Evolutionary conservation across 768 basidiomycete species (phyloP), one percentile per base, ranked within the genome.

Genomic region (Phylloporus scabripes): DNA sequence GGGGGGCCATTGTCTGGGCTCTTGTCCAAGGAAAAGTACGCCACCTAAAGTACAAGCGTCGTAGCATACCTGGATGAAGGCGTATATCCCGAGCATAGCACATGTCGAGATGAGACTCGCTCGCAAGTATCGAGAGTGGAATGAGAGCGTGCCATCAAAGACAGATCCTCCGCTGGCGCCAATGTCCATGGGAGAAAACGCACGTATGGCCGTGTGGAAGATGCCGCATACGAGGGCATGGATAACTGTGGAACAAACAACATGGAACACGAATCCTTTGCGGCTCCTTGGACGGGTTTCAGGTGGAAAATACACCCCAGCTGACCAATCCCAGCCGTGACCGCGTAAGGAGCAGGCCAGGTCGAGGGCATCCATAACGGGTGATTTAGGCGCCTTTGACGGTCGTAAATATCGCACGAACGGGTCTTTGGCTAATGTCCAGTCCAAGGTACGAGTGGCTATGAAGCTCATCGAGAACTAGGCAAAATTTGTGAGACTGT

Each of bases 311-410:
- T 57, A 54, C 10, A 58, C 23, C 15, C 54, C 49, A 20, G 62
- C 54, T 4, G 79, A 78, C 75, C 79, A 83, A 39, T 74, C 67
- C 82, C 83, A 85, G 18, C 78, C 80, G 42, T 71, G 58, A 4
- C 82, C 82, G 18, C 82, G 79, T 15, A 79, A 58, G 51, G 75
- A 78, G 53, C 67, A 67, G 17, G 56, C 56, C n/a, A 85, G 69
- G 48, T 83, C 80, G n/a, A 73, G 57, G 2, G 76, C 74, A 53
- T 83, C 74, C 33, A 48, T 28, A 17, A 45, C 1, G 34, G 40
- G 31, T 3, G 45, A 37, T 18, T 32, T 24, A 7, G 40, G 31
- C 15, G 12, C 26, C 18, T 37, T 32, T 6, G 26, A 14, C 26
- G 37, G 24, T 7, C 24, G 24, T 26, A 26, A 7, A 7, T 26